These are phyloP conservation scores for Intubia oerlemansii DNA, from an alignment of 2,329 filamentous ascomycete species.

Conservation along the genomic window DNA sequence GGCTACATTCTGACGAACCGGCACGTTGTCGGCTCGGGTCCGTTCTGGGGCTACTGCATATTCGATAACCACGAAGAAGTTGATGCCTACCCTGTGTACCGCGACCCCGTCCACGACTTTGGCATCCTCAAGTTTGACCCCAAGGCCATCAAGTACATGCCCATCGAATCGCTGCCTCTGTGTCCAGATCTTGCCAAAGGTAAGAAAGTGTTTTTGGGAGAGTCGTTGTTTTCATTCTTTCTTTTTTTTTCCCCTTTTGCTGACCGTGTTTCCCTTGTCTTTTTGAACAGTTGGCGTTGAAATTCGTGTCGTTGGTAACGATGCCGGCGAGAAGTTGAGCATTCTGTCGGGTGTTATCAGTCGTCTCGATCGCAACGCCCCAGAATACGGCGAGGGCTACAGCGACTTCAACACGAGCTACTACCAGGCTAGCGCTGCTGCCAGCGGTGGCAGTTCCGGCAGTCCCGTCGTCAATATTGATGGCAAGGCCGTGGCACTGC, in stretches of 20 bases:
- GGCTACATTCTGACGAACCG: conserved; percentile 79
- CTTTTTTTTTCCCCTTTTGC: too few species aligned
- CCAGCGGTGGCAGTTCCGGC: conserved; percentile 92
- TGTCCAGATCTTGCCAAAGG: conserved; percentile 72
- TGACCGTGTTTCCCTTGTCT: neutral
- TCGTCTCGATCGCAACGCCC: conserved; percentile 84
- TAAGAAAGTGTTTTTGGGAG: too few species aligned
- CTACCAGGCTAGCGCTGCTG: conserved; percentile 92
- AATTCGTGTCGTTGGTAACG: conserved; percentile 93
- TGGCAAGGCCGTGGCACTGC: conserved; percentile 75
- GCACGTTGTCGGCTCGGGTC: conserved; percentile 85
- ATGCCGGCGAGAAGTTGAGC: conserved; percentile 94
- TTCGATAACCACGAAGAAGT: conserved; percentile 98
- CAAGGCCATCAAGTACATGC: conserved; percentile 93
- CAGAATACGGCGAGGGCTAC: conserved; percentile 94
- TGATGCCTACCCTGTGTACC: conserved; percentile 89
- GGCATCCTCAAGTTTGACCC: conserved; percentile 93
- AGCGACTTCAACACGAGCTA: conserved; percentile 94
- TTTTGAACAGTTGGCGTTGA: conserved; percentile 86
- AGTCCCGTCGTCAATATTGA: conserved; percentile 95
- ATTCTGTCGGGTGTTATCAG: conserved; percentile 96
- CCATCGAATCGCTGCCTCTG: conserved; percentile 56
- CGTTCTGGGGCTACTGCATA: conserved; percentile 95
- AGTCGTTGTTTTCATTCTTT: too few species aligned
- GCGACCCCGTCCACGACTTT: conserved; percentile 96